Base-by-base conservation (phyloP, 495 filamentous ascomycete species). In the Xylaria palmicola region DNA sequence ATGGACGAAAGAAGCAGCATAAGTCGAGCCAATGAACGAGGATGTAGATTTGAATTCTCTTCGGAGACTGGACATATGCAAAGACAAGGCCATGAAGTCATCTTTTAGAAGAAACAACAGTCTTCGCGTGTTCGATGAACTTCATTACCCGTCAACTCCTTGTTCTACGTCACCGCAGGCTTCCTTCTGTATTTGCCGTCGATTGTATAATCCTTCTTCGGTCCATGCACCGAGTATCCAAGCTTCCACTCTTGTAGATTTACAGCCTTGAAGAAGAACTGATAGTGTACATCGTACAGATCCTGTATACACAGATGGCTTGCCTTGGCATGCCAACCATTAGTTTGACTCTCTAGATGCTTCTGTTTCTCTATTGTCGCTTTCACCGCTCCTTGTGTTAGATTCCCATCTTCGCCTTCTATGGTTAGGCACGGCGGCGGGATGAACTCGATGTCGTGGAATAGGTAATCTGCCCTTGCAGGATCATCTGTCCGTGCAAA, bases 121-220 rank as follows among this genome's bases (percentile, higher is more conserved):
- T 36, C 1, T 4, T n/a, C 19, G 22, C 0, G 24, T 12, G 48
- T 19, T 49, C n/a, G 3, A 2, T n/a, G n/a, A n/a, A n/a, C n/a
- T n/a, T n/a, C n/a, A n/a, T n/a, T n/a, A n/a, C n/a, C n/a, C n/a
- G n/a, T n/a, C n/a, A n/a, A n/a, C n/a, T n/a, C n/a, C 19, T 7
- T 22, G n/a, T 12, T 9, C 49, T 53, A 39, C 26, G 50, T 37
- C 3, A n/a, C 50, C 12, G 12, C 32, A 26, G 13, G 4, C 57
- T 61, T 55, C 51, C 77, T 67, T 32, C 59, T 74, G 60, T 86
- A 87, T 0, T 68, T 60, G 6, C 79, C 82, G 53, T 80, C 70
- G 40, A 84, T 83, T 0, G 69, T 80, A 71, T 90, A 91, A 67
- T 90, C 83, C 71, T 90, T 90, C 62, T 83, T 80, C 32, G 87